These are phyloP conservation scores for Serendipita sp. DNA, from an alignment of 768 basidiomycete genomes.

Conservation along the genomic window DNA sequence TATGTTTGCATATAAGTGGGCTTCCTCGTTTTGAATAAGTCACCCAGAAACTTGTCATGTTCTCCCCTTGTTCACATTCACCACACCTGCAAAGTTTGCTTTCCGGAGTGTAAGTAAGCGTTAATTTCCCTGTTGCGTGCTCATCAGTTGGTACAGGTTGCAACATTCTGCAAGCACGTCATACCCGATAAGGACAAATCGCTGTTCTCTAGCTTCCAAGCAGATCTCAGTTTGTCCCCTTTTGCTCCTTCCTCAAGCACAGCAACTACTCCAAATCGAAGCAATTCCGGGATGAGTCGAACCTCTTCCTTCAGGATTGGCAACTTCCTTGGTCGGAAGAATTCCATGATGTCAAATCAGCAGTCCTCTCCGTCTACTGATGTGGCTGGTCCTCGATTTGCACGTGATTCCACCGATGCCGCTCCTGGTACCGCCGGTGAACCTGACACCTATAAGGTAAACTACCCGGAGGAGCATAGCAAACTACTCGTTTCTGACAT, in stretches of 20 bases:
- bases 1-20: constrained; percentile 15
- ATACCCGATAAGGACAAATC: constrained; percentile 7
- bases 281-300: neutral
- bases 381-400: constrained; percentile 10
- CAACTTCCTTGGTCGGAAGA: neutral
- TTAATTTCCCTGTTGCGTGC: neutral
- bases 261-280: neutral
- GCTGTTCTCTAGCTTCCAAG: neutral
- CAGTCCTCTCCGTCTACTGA: constrained; percentile 3
- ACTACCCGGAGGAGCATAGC: neutral
- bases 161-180: constrained; percentile 16
- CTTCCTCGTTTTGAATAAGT: constrained; percentile 3
- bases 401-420: neutral
- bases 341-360: neutral
- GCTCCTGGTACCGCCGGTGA: constrained; percentile 40
- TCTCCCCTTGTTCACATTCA: constrained; percentile 54
- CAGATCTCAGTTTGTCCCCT: neutral
- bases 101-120: neutral
- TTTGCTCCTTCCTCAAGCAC: neutral
- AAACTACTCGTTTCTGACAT: neutral
- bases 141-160: constrained; percentile 11
- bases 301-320: neutral
- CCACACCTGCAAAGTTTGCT: constrained; percentile 24
- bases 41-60: constrained; percentile 58
- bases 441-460: constrained; percentile 30